Evolutionary conservation across 257 asterid species (phyloP), one percentile per base, ranked within the genome.

Genomic region (Coffea eugenioides): DNA sequence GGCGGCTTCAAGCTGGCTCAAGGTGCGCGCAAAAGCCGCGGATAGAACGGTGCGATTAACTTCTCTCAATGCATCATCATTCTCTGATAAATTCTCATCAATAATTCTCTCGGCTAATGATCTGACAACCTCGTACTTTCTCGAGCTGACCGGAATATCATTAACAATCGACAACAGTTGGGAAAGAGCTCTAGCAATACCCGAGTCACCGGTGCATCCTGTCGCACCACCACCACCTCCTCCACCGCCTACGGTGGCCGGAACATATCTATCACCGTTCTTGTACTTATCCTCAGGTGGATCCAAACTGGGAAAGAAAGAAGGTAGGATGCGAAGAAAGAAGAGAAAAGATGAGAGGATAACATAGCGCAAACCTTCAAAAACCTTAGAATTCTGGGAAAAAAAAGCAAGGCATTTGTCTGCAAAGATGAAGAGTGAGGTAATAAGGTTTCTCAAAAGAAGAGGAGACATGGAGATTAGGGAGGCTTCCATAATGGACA

Each of bases 101-200:
- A 93, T 90, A 1, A 93, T 85, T 82, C 80, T 93, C 88, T 95
- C 99, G 0, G 93, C 94, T 18, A 95, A 81, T 0, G 97, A 86
- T 74, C 95, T 81, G 6, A 91, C 97, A 23, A 90, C 88, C 27
- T 93, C 97, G 73, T 95, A 95, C 73, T 95, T 95, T 7, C 98
- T 87, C 3, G 99, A 95, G 77, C 94, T 90, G 39, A 92, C 99
- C 10, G 99, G 98, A 57, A 93, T 86, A 51, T 93, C 95, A 70
- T 85, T 95, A 84, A 93, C 90, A n/a, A 95, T 84, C 9, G 84
- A 87, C 73, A 95, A 80, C 39, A 95, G 82, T 77, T 95, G 99
- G 2, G 93, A 86, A 0, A 93, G 92, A 5, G 98, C 96, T 85
- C 99, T 84, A 0, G 89, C 88, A 41, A 93, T 93, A 15, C 95